Percentiles rank a stretch among this genome's conserved stretches.
Evolutionary conservation across 1,139 yeast genomes (phyloP).

Genomic region (Tardiomyces blankii): DNA sequence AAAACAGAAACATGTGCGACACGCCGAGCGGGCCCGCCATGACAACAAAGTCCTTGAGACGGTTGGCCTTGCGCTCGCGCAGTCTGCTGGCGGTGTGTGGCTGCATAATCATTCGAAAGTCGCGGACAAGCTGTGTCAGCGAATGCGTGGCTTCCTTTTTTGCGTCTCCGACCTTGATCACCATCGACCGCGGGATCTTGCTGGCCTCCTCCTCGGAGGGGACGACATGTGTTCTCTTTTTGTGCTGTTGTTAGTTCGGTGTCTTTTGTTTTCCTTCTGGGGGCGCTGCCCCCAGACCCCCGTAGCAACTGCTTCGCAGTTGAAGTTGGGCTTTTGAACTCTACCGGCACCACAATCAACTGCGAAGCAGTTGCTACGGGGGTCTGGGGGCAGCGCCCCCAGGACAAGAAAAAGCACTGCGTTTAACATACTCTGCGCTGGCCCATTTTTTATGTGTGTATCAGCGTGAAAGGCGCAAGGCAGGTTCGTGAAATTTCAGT

Average conservation of each 20-base stretch:
- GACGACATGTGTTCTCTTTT: constrained; percentile 79
- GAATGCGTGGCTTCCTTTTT: constrained; percentile 58
- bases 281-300: too few relatives aligned
- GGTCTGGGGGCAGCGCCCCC: too few relatives aligned
- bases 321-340: not conserved
- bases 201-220: constrained; percentile 56
- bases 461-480: too few relatives aligned
- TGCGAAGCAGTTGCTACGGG: too few relatives aligned
- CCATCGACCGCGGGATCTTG: constrained; percentile 85
- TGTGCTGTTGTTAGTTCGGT: constrained; percentile 36
- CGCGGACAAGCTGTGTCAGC: constrained; percentile 72
- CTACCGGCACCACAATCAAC: too few relatives aligned
- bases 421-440: too few relatives aligned
- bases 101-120: constrained; percentile 83
- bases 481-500: too few relatives aligned
- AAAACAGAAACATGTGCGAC: constrained; percentile 74
- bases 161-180: constrained; percentile 72
- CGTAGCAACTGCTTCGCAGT: too few relatives aligned
- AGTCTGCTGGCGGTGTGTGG: constrained; percentile 92
- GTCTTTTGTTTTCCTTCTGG: too few relatives aligned
- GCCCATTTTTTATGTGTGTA: too few relatives aligned
- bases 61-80: constrained; percentile 77
- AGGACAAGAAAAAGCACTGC: too few relatives aligned
- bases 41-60: constrained; percentile 78
- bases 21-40: constrained; percentile 98